Base-by-base conservation (phyloP, 257 asterid genomes). In the Nicotiana otophora region DNA sequence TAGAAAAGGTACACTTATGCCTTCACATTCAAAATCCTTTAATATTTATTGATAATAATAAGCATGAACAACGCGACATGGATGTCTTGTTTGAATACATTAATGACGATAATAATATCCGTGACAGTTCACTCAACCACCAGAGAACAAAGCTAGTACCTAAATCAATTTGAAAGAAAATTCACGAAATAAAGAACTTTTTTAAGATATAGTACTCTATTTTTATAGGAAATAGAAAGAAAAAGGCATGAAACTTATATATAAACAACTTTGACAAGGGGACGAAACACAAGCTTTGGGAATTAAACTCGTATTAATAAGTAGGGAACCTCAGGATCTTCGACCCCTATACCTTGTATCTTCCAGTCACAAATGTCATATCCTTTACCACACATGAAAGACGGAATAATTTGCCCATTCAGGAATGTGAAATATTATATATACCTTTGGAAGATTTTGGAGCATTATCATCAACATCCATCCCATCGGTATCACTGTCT, bases 361-460 rank as follows among this genome's bases (percentile, higher is more conserved):
- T 26, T 20, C 53, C 78, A 46, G 11, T 4, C 63, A 23, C 75
- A 54, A 64, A 48, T 28, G 26, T 48, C 51, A 64, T 10, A 53
- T 81, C 33, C 54, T 30, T 26, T 26, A 28, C 58, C 57, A 31
- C 55, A 81, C 17, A 62, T 66, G 61, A 30, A 42, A 72, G 33
- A 54, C 60, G 42, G 66, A 23, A 72, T 28, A 78, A 26, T 54
- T 74, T 26, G 34, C 66, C 19, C 26, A 63, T 3, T 60, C 28
- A 60, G 34, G 11, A 62, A 31, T 46, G 63, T 82, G 77, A 31
- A 76, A 42, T 2, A 62, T 77, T 16, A 60, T 54, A 68, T 12
- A 33, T 85, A 90, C 98, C 97, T 89, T 88, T 89, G 62, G 98
- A 92, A 85, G 97, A 76, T 89, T 91, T 93, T 58, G 91, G 83